A percentile compares a stretch with the other conserved stretches of the same genome.
Conservation (phyloP, 495 filamentous ascomycete genomes). For the Lophiotrema nucula region DNA sequence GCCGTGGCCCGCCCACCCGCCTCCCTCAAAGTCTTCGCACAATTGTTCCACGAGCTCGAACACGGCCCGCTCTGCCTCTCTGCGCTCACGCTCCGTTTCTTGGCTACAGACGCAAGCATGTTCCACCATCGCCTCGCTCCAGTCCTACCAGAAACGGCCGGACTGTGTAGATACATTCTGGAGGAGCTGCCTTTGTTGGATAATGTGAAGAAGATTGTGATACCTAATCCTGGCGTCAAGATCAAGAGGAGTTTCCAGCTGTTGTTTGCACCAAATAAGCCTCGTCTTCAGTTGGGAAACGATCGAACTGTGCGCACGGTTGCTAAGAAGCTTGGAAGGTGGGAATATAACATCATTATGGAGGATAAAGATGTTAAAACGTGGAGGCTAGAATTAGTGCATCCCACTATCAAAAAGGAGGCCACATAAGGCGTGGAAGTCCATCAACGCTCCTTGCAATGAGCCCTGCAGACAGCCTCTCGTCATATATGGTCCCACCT, state of each 20-base stretch:
- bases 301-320: neutral
- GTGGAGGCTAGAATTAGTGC: slow-evolving; percentile 18
- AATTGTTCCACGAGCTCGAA: slow-evolving; percentile 2
- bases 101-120: neutral
- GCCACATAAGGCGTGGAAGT: too few relatives aligned
- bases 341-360: slow-evolving; percentile 8
- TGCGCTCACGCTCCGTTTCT: slow-evolving; percentile 6
- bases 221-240: slow-evolving; percentile 5
- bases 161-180: neutral
- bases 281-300: neutral
- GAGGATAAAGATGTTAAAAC: slow-evolving; percentile 1
- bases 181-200: slow-evolving; percentile 9
- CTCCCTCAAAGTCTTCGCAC: neutral
- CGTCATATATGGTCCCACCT: too few relatives aligned
- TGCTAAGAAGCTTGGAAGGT: slow-evolving; percentile 5
- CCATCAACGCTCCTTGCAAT: too few relatives aligned
- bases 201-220: slow-evolving; percentile 13
- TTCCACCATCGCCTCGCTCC: neutral
- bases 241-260: slow-evolving; percentile 8
- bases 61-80: slow-evolving; percentile 1
- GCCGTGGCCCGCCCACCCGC: neutral
- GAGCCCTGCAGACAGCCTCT: too few relatives aligned
- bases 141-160: neutral
- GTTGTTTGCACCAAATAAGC: slow-evolving; percentile 15
- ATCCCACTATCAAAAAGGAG: too few relatives aligned